Evolutionary conservation across 768 basidiomycete genomes (phyloP).

Genomic region (Vishniacozyma victoriae): DNA sequence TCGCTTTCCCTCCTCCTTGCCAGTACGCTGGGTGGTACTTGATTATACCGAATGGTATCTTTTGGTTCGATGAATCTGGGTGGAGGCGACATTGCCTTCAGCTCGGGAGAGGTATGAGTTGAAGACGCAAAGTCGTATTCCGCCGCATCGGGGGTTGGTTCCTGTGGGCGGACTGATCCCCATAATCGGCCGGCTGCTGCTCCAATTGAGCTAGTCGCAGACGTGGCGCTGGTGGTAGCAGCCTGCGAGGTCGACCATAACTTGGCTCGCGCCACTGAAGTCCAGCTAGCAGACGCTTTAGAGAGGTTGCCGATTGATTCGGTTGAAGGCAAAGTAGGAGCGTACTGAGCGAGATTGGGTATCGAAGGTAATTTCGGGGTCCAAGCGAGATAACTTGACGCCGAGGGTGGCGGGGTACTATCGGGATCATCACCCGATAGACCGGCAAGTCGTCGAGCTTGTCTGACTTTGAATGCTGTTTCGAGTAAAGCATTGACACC

Average conservation of each 20-base stretch:
- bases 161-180: not conserved
- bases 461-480: conserved; percentile 18
- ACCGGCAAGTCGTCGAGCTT: conserved; percentile 15
- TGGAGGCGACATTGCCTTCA: too few relatives aligned
- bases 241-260: not conserved
- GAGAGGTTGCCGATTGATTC: not conserved
- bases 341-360: not conserved
- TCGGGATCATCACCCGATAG: conserved; percentile 15
- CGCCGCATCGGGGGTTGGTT: not conserved
- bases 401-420: not conserved
- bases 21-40: not conserved
- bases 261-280: not conserved
- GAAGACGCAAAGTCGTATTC: not conserved
- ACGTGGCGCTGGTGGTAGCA: not conserved
- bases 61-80: not conserved
- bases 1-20: not conserved
- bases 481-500: conserved; percentile 21
- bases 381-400: not conserved
- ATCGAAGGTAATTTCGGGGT: not conserved
- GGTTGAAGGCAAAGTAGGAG: not conserved
- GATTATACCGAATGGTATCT: not conserved
- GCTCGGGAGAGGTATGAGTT: not conserved
- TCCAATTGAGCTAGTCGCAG: not conserved
- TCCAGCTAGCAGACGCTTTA: not conserved
- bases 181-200: not conserved